phyloP scores from a whole-genome alignment of 192 early-diverging fungal species.

The Backusella liffmaniae region DNA sequence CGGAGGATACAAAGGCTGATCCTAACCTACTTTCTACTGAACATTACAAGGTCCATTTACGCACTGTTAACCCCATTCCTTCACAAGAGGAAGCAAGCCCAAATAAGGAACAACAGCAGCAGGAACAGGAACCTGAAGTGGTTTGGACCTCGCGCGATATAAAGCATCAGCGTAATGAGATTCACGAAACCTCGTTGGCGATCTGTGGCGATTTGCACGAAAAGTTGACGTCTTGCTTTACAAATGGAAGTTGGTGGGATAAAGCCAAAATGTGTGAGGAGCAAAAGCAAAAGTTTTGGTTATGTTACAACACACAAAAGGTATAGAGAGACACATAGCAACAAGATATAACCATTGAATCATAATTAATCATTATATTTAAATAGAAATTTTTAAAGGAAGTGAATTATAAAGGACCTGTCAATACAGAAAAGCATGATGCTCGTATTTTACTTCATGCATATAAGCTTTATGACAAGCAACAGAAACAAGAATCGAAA shows the following conservation, averaged over 20 bases:
- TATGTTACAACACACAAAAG: constrained; percentile 38
- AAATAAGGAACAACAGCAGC: not conserved
- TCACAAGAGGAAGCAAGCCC: not conserved
- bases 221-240: constrained; percentile 33
- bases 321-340: not conserved
- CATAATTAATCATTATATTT: too few relatives aligned
- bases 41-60: constrained; percentile 18
- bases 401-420: constrained; percentile 24
- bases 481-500: not conserved
- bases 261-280: constrained; percentile 41
- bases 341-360: too few relatives aligned
- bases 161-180: constrained; percentile 29
- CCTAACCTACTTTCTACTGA: constrained; percentile 3
- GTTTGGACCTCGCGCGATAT: constrained; percentile 24
- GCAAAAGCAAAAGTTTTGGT: constrained; percentile 39
- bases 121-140: not conserved
- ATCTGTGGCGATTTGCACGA: constrained; percentile 37
- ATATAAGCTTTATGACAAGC: constrained; percentile 8
- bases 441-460: not conserved
- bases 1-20: not conserved
- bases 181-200: constrained; percentile 31
- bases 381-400: constrained; percentile 23
- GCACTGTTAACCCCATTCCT: constrained; percentile 22
- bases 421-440: constrained; percentile 21
- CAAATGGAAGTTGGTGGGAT: constrained; percentile 41